These are phyloP conservation scores for Tylopilus vinaceipallidus DNA, from an alignment of 768 basidiomycete species.

Conservation along the genomic window DNA sequence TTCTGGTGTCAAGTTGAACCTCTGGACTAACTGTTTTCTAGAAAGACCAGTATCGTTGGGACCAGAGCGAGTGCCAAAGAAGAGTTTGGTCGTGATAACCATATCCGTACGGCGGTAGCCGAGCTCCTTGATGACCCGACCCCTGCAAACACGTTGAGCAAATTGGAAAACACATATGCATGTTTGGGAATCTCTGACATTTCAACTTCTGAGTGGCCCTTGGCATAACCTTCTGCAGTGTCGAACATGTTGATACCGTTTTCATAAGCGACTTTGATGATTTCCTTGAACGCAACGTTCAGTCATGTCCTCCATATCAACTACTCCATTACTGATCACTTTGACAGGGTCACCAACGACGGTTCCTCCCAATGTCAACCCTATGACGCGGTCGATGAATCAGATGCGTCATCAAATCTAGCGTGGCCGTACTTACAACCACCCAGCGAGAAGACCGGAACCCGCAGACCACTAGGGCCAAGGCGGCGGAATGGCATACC, in stretches of 20 bases:
- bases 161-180: background rate
- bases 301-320: background rate
- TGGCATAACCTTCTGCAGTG: constrained; percentile 44
- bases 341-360: constrained; percentile 53
- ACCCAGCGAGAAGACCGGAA: constrained; percentile 52
- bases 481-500: constrained; percentile 42
- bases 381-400: constrained; percentile 13
- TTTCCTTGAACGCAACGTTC: constrained; percentile 34
- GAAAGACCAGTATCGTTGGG: constrained; percentile 42
- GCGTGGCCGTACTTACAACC: constrained; percentile 35
- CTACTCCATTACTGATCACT: constrained; percentile 17
- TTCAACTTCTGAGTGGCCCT: constrained; percentile 52
- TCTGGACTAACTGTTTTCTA: constrained; percentile 27
- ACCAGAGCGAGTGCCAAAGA: constrained; percentile 50
- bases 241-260: constrained; percentile 52
- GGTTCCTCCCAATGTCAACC: constrained; percentile 48
- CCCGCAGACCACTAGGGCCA: constrained; percentile 46
- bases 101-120: constrained; percentile 48
- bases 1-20: background rate
- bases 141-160: constrained; percentile 27
- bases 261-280: constrained; percentile 54
- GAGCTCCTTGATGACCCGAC: constrained; percentile 54
- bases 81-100: constrained; percentile 57
- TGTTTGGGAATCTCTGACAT: constrained; percentile 33
- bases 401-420: background rate